Evolutionary conservation across 352 stramenopile species (phyloP), one percentile per base, ranked within the genome.

Genomic region (Globisporangium parvum): DNA sequence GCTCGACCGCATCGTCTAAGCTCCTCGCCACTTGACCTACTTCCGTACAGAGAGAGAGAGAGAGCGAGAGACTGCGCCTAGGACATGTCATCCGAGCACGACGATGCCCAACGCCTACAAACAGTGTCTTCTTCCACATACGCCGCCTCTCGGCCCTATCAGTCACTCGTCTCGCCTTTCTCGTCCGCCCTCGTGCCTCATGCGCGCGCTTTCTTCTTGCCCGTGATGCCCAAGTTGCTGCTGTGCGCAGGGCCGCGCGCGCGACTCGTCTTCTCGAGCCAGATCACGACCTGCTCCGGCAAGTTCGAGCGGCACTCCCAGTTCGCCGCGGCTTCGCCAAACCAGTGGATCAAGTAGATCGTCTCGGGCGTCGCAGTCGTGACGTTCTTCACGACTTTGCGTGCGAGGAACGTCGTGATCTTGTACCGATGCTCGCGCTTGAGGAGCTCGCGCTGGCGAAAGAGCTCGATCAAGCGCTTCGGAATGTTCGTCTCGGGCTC

Each of bases 1-100:
- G 70, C 78, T 98, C 48, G 88, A 97, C 66, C 85, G 88, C 60
- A 97, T 97, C 61, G 88, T 97, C 51, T 96, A 92, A 64, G 48
- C 31, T 14, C 24, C 9, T 15, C 49, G 39, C 17, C n/a, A n/a
- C n/a, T n/a, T n/a, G n/a, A n/a, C n/a, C n/a, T n/a, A n/a, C n/a
- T n/a, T n/a, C n/a, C n/a, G n/a, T n/a, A n/a, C n/a, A n/a, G n/a
- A n/a, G n/a, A 47, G 23, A 53, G n/a, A 55, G n/a, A 49, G 42
- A 51, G 18, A 54, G 12, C 21, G 47, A 51, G 47, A 48, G 37
- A 46, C n/a, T 9, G 35, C 28, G 39, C n/a, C n/a, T n/a, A n/a
- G n/a, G n/a, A n/a, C n/a, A n/a, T n/a, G n/a, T n/a, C n/a, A n/a
- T n/a, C n/a, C n/a, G n/a, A n/a, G n/a, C n/a, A n/a, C n/a, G n/a